A percentile compares a stretch with the other conserved stretches of the same genome.
Evolutionary conservation across 495 filamentous ascomycete genomes (phyloP).

Genomic region (Aspergillus taichungensis): DNA sequence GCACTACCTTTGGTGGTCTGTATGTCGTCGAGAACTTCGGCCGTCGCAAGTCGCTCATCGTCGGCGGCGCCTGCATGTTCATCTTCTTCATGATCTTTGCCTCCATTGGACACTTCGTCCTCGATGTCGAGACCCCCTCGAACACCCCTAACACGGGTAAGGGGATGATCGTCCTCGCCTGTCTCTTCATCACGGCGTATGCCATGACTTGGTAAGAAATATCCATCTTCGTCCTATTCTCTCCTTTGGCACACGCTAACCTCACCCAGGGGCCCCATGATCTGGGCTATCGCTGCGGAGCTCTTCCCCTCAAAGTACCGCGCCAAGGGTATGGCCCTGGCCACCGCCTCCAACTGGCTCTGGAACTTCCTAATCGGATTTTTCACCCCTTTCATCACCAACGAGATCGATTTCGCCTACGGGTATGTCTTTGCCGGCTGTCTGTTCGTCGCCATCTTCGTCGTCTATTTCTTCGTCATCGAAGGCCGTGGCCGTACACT

Average conservation of each 20-base stretch:
- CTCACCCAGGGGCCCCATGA: conserved; percentile 70
- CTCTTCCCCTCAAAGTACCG: conserved; percentile 71
- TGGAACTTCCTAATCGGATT: conserved; percentile 81
- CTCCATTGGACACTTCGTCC: conserved; percentile 54
- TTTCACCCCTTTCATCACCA: conserved; percentile 65
- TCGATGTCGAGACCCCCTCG: conserved; percentile 45
- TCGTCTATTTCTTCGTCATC: conserved; percentile 67
- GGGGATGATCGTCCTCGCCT: conserved; percentile 67
- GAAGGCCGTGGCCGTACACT: conserved; percentile 55
- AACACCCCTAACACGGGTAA: conserved; percentile 55
- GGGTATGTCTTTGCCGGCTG: conserved; percentile 71
- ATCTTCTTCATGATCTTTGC: conserved; percentile 64
- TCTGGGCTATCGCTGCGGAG: conserved; percentile 71
- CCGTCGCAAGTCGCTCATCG: conserved; percentile 58
- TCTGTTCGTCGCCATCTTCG: conserved; percentile 45
- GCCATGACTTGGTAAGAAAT: neutral
- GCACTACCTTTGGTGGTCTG: conserved; percentile 59
- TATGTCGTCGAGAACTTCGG: conserved; percentile 65
- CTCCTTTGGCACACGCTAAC: conserved; percentile 23
- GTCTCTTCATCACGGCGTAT: conserved; percentile 46
- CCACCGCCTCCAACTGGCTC: conserved; percentile 73
- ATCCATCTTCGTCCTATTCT: neutral
- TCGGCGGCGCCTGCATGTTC: conserved; percentile 60
- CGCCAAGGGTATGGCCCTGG: conserved; percentile 62
- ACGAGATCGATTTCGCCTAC: conserved; percentile 58